phyloP scores from a whole-genome alignment of 2,329 filamentous ascomycete genomes.

The Teratosphaeria destructans region DNA sequence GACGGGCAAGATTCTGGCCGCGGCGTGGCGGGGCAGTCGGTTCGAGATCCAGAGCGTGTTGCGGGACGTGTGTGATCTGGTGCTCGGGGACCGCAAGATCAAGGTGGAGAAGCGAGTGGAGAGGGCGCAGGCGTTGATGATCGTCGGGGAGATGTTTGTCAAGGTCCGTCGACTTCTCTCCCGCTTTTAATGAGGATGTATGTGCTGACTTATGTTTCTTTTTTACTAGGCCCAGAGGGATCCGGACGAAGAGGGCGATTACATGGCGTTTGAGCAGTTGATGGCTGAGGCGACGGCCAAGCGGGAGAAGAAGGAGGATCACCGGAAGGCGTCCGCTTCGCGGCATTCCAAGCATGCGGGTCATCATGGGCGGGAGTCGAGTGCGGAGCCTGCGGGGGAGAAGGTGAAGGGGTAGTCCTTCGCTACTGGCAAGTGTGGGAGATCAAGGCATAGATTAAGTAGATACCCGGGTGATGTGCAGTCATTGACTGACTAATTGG shows the following conservation, averaged over 20 bases:
- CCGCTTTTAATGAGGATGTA: neutral
- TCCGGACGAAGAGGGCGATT: conserved; percentile 94
- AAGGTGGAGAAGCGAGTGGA: conserved; percentile 77
- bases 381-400: neutral
- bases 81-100: conserved; percentile 71
- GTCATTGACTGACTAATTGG: too few species aligned
- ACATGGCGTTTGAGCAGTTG: conserved; percentile 96
- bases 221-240: conserved; percentile 64
- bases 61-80: conserved; percentile 83
- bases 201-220: neutral
- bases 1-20: conserved; percentile 94
- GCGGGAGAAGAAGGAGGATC: conserved; percentile 73
- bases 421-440: too few species aligned
- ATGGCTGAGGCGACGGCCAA: conserved; percentile 94
- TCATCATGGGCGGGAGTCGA: neutral
- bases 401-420: too few species aligned
- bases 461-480: too few species aligned
- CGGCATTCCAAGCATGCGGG: conserved; percentile 37
- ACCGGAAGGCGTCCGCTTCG: conserved; percentile 40
- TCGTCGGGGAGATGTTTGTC: conserved; percentile 80
- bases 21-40: conserved; percentile 91
- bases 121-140: conserved; percentile 76
- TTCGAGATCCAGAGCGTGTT: conserved; percentile 97
- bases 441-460: too few species aligned
- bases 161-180: conserved; percentile 51